Base-by-base conservation (phyloP, 2,329 filamentous ascomycete genomes). In the Aureobasidium sp. region DNA sequence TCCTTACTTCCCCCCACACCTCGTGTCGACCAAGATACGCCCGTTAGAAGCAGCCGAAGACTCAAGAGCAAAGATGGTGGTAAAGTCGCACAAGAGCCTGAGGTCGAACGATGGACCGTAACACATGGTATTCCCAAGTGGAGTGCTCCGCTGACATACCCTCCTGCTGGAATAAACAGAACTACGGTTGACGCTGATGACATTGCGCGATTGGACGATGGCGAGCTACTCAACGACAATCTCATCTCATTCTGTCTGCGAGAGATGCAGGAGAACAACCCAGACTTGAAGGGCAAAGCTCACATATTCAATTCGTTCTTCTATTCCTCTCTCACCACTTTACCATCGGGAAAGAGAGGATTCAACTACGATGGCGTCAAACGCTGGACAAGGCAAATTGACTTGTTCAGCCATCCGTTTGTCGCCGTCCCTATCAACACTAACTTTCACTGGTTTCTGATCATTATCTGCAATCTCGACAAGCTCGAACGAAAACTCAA, bases 271-370 rank as follows among this genome's bases (percentile, higher is more conserved):
- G 69, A 73, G 56, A 66, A 66, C 20, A 69, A 73, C 66, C 63
- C 68, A 1, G 66, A 67, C 65, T 74, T 77, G 42, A 77, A 81
- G 12, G 78, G 81, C 1, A 81, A 84, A 0, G 85, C 96, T 3
- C 90, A 95, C 72, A 89, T 96, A 67, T 93, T 96, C 78, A 97
- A 92, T 72, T 94, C 90, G 0, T 96, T 91, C 74, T 97, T 97
- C 75, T 97, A 89, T 70, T 85, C 87, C 22, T 87, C 87, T 52
- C 80, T 97, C 48, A 90, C 83, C 20, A 86, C 84, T 36, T 75
- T 74, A 8, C 73, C 75, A 17, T 80, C 79, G 62, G 79, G 84
- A 39, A 77, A 75, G 67, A 74, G 77, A 53, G 76, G 74, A 0
- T 88, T 96, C 74, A 91, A 96, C 69, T 97, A 96, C 70, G 84